Evolutionary conservation across 2,329 filamentous ascomycete genomes (phyloP), one percentile per base, ranked within the genome.

Genomic region (Gremmenia infestans): DNA sequence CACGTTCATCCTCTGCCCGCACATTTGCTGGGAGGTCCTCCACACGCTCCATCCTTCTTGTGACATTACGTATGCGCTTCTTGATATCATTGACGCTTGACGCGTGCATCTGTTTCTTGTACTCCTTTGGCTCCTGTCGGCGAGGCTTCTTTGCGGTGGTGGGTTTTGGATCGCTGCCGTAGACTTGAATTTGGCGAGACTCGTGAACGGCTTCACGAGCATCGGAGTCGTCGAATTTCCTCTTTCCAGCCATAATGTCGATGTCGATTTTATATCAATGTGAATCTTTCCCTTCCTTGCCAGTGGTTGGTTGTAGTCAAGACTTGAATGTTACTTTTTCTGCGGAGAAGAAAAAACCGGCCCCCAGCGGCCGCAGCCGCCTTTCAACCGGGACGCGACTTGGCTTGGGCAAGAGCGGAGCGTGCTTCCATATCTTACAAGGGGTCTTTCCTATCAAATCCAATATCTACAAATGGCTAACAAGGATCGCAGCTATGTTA

Each of bases 41-140:
- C 12, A 80, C 78, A 58, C 80, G 78, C 48, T 81, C 76, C 36
- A 93, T 77, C 9, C 85, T 78, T 51, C 89, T 79, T 65, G 83
- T 81, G 54, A 92, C 82, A 52, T 85, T 84, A 53, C 89, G 80
- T 56, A 84, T 83, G 47, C 86, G 81, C 72, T 88, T 88, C 73
- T 88, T 91, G 51, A 88, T 77, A 66, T 81, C 81, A 68, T 82
- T 82, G 48, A 83, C 65, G 40, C 68, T 71, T 5, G 68, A 69
- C 15, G 63, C 62, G 54, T 70, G 66, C 19, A 60, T 65, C 60
- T 65, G 70, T 54, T 68, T 68, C 48, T 60, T 66, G 45, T 60
- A 55, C 37, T 52, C 50, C 47, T 64, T 48, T 9, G 67, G 63
- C 51, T 67, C 67, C 32, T 58, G 60, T 35, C 58, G 62, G 60